Base-by-base conservation (phyloP, 2,329 filamentous ascomycete genomes). In the Aspergillus sp. region DNA sequence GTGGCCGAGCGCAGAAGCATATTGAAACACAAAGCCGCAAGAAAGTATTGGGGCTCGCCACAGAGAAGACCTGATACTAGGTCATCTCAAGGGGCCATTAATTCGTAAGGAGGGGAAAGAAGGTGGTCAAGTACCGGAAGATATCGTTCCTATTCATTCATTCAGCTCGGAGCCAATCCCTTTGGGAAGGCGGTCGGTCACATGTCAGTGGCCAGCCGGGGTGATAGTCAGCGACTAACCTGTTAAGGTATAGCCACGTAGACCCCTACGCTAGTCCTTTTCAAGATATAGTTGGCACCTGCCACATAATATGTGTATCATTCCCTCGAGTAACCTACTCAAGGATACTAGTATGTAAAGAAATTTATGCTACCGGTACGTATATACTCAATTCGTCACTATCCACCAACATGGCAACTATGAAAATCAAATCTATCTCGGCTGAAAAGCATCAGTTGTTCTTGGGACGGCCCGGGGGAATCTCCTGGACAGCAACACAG, bases 1-100 rank as follows among this genome's bases (percentile, higher is more conserved):
- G 63, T 57, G 65, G 66, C 62, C 61, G 61, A 60, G 65, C 66
- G 65, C 64, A 69, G 69, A 63, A 70, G 72, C 73, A 75, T 75
- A 69, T 56, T 75, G 72, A 61, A 64, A 54, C 54, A 68, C 64
- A 62, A 62, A 58, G 52, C 54, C 57, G 50, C 59, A 47, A 51
- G 41, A 42, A 42, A 38, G 17, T 48, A 65, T 57, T 36, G 60
- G 60, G 66, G 58, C 58, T 65, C 65, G 57, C 61, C 61, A 66
- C 59, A 67, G 65, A 72, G 67, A 70, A 66, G 68, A 71, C 67
- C 68, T 53, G 60, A 30, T 38, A 42, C 57, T 49, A 68, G 70
- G 69, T 71, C 70, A 72, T 71, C 67, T 70, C 71, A 72, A 66
- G 65, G 64, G 64, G 68, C 66, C 66, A 47, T 56, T 32, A 32